Conservation (phyloP, 2,329 filamentous ascomycete genomes). For the Pseudocercospora eumusae region DNA sequence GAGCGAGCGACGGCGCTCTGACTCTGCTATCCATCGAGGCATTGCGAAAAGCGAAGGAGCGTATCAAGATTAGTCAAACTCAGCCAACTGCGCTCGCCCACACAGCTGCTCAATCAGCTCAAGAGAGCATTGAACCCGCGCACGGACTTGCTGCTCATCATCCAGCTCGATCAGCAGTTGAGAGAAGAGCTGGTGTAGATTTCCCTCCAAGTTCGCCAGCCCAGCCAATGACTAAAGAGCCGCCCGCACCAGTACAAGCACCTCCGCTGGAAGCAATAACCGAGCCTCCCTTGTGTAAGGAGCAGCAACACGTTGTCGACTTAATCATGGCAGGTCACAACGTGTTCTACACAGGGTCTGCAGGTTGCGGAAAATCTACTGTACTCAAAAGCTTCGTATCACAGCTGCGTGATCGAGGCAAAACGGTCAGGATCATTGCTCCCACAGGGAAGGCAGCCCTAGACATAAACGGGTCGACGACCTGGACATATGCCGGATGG, state of each 20-base stretch:
- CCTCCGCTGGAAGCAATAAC: neutral
- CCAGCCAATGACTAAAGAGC: neutral
- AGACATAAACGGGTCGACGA: slow-evolving; percentile 58
- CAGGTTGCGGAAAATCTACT: slow-evolving; percentile 62
- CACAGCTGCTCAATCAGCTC: neutral
- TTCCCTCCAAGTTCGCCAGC: neutral
- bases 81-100: neutral
- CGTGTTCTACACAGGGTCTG: slow-evolving; percentile 66
- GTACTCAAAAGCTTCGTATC: slow-evolving; percentile 54
- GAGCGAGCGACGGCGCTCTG: neutral
- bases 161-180: neutral
- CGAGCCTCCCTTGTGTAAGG: slow-evolving; percentile 21
- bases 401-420: slow-evolving; percentile 41
- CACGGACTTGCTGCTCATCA: no score
- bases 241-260: neutral
- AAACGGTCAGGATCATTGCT: slow-evolving; percentile 55
- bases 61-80: neutral
- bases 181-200: neutral
- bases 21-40: neutral
- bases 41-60: neutral
- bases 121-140: neutral
- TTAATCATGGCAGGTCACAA: slow-evolving; percentile 49
- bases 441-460: slow-evolving; percentile 63
- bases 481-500: slow-evolving; percentile 61
- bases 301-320: slow-evolving; percentile 27